Evolutionary conservation across 805 yeast genomes (phyloP), one percentile per base, ranked within the genome.

Genomic region (Spathaspora hagerdaliae): DNA sequence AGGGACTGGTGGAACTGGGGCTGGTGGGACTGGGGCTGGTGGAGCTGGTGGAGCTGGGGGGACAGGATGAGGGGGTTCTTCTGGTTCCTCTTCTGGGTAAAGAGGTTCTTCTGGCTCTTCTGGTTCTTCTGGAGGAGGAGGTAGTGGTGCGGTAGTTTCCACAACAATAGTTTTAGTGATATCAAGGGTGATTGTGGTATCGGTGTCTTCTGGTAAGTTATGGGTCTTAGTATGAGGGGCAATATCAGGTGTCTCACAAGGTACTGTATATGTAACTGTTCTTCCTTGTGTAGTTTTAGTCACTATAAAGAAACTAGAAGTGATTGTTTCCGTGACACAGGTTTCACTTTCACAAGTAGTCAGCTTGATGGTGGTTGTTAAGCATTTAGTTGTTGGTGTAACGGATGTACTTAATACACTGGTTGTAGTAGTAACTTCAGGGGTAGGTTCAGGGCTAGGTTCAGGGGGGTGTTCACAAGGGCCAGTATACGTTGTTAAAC

Each of bases 281-380:
- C 26, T 27, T 8, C 26, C 19, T 13, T 26, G 10, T 8, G 13
- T 27, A 7, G 41, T 29, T 8, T 39, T 14, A 11, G 42, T 36
- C n/a, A 26, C 38, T 31, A 29, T 38, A 9, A 43, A 36, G 27
- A 44, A 41, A 24, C 36, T 55, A n/a, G 53, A 51, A 33, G 51
- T 42, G 19, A 60, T 54, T 38, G 56, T 49, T n/a, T 47, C 42
- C 33, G 34, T 24, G 5, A 37, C 24, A 12, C 41, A 38, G 1
- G 32, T 3, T 9, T 38, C 15, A 10, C 12, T 27, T 38, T 38
- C 41, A 31, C 41, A 38, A 24, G 11, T 19, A 14, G 41, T 38
- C 7, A 38, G 14, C 10, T 32, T 38, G 12, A 38, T 19, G 5
- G 24, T 19, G 4, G 24, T 19, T 19, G 24, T 19, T 5, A 19